Evolutionary conservation across 257 asterid species (phyloP).

Genomic region (Solanum chiquidenum): DNA sequence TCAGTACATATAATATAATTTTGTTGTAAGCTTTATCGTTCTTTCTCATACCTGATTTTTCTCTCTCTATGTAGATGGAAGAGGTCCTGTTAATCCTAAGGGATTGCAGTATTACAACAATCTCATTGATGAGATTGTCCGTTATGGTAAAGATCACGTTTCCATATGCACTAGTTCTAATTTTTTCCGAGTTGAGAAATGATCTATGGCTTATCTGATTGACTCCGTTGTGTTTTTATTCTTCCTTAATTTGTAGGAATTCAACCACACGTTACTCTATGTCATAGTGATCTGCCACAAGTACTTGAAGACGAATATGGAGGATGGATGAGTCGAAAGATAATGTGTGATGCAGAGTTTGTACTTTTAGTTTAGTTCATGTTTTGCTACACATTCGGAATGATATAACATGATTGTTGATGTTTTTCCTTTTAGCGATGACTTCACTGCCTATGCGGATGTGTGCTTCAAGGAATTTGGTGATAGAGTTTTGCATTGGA

Average conservation of each 20-base stretch:
- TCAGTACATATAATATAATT: not conserved
- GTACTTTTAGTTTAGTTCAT: not conserved
- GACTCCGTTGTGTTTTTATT: not conserved
- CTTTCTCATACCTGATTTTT: not conserved
- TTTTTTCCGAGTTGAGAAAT: not conserved
- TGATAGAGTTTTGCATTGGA: slow-evolving; percentile 49
- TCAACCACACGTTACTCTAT: slow-evolving; percentile 45
- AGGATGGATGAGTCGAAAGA: slow-evolving; percentile 43
- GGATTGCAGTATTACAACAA: slow-evolving; percentile 18
- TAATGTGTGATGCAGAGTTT: slow-evolving; percentile 28
- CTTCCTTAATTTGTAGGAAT: slow-evolving; percentile 25
- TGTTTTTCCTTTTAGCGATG: slow-evolving; percentile 25
- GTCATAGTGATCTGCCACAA: slow-evolving; percentile 50
- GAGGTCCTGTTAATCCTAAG: slow-evolving; percentile 13
- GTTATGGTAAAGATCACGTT: slow-evolving; percentile 10
- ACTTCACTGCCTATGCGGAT: slow-evolving; percentile 42
- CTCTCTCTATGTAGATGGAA: slow-evolving; percentile 1
- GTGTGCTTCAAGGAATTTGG: slow-evolving; percentile 58
- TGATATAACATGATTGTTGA: not conserved
- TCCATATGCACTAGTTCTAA: not conserved
- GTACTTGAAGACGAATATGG: slow-evolving; percentile 48
- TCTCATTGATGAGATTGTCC: slow-evolving; percentile 25
- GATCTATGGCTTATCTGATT: not conserved
- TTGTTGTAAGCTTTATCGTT: not conserved
- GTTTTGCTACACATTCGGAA: not conserved